Base-by-base conservation (phyloP, 2,329 filamentous ascomycete species). In the Diplodia intermedia region DNA sequence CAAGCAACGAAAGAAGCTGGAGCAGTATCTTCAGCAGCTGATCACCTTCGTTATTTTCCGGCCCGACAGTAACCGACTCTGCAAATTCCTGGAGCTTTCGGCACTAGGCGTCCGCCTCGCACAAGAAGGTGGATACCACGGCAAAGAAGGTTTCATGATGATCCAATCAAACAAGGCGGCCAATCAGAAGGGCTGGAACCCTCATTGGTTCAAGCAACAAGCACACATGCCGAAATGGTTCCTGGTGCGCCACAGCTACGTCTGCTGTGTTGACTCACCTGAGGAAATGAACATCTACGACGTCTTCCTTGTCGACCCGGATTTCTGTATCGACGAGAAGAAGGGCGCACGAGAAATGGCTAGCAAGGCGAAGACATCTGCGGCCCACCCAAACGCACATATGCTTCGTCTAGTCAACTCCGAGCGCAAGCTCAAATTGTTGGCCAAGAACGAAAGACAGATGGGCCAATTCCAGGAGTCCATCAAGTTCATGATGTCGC, bases 261-360 rank as follows among this genome's bases (percentile, higher is more conserved):
- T 99, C 69, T 94, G 97, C 54, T 97, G 94, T 73, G 94, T 98
- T n/a, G 94, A 98, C 77, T 97, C 95, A 0, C 95, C 95, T 0
- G 94, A 98, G 78, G 97, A 97, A 73, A 97, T 98, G 91, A 94
- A 97, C 75, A 96, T 98, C 40, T 97, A 97, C 77, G 96, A 99
- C 80, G 95, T 99, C 26, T 98, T 97, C 78, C 85, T 99, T n/a
- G 92, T 98, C 31, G 95, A 99, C 76, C 86, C 91, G 1, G 90
- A 91, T 73, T 99, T 99, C 80, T 85, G 87, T 65, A 89, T 97
- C 61, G 89, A 93, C 70, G 88, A 93, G 79, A 88, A 78, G 52
- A 84, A 79, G 79, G 85, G 86, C 56, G 82, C 87, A 7, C 85
- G 86, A 71, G 86, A 90, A 47, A 85, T 90, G 72, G 86, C 88